A percentile compares a stretch with the other conserved stretches of the same genome.
phyloP scores from a whole-genome alignment of 495 filamentous ascomycete genomes.

The Annulohypoxylon nitens region DNA sequence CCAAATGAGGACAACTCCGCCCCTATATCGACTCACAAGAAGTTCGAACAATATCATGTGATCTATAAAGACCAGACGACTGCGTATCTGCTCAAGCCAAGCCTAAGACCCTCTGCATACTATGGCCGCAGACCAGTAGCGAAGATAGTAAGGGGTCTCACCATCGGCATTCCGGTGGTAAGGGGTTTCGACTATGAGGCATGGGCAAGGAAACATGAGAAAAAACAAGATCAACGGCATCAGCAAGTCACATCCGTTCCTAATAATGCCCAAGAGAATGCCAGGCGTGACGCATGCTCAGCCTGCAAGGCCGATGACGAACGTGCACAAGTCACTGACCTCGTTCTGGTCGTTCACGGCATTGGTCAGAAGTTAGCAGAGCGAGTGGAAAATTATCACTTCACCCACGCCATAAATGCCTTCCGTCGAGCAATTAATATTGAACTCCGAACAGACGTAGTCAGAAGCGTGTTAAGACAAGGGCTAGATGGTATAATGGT shows the following conservation, averaged over 20 bases:
- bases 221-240: slow-evolving; percentile 49
- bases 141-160: slow-evolving; percentile 84
- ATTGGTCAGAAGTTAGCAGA: slow-evolving; percentile 98
- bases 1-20: slow-evolving; percentile 55
- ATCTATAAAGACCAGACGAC: slow-evolving; percentile 82
- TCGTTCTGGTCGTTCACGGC: slow-evolving; percentile 91
- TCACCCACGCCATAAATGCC: slow-evolving; percentile 93
- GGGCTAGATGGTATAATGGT: slow-evolving; percentile 72
- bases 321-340: slow-evolving; percentile 81
- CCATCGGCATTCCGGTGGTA: slow-evolving; percentile 86
- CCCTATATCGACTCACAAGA: slow-evolving; percentile 51
- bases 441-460: slow-evolving; percentile 78
- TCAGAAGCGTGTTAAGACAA: slow-evolving; percentile 79
- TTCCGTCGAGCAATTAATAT: slow-evolving; percentile 90
- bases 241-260: slow-evolving; percentile 51
- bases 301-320: slow-evolving; percentile 69
- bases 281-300: slow-evolving; percentile 58
- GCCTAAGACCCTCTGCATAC: slow-evolving; percentile 81
- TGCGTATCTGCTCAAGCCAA: slow-evolving; percentile 85
- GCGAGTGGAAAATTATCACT: slow-evolving; percentile 94
- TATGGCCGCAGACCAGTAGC: slow-evolving; percentile 81
- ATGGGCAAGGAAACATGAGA: slow-evolving; percentile 81
- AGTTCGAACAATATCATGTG: slow-evolving; percentile 78
- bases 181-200: slow-evolving; percentile 83
- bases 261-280: slow-evolving; percentile 46